Evolutionary conservation across 352 stramenopile genomes (phyloP).

Genomic region (Pythium monospermum): DNA sequence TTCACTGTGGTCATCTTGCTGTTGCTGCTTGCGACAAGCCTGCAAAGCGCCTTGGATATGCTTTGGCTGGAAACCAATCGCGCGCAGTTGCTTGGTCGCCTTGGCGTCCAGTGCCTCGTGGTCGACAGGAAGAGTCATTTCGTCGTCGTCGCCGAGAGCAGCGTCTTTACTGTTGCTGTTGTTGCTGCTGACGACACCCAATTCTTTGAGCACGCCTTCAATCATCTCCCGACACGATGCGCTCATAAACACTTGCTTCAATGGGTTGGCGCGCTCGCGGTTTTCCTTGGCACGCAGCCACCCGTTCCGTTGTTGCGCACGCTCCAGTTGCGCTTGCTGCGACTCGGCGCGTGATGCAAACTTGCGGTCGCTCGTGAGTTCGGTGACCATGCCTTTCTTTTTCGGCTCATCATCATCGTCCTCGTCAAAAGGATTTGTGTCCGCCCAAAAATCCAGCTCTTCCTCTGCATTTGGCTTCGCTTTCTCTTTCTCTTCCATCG

Average conservation of each 20-base stretch:
- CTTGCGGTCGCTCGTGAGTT: constrained; percentile 67
- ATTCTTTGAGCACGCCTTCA: constrained; percentile 65
- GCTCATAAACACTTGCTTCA: constrained; percentile 90
- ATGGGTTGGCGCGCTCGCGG: constrained; percentile 86
- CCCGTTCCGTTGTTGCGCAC: constrained; percentile 63
- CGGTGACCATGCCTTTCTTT: constrained; percentile 9
- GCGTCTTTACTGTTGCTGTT: neutral
- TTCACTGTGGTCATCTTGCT: constrained; percentile 24
- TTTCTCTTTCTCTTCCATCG: constrained; percentile 10
- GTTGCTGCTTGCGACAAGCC: constrained; percentile 16
- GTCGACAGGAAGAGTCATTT: constrained; percentile 7
- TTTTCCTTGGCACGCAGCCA: constrained; percentile 85
- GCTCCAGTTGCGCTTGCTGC: constrained; percentile 49
- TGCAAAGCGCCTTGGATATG: constrained; percentile 51
- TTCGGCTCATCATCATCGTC: constrained; percentile 15
- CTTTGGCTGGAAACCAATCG: constrained; percentile 47
- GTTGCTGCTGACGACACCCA: constrained; percentile 16
- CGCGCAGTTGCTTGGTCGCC: constrained; percentile 29
- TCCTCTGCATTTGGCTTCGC: neutral
- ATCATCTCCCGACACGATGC: constrained; percentile 82
- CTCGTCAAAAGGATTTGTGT: constrained; percentile 13
- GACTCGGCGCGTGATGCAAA: constrained; percentile 75
- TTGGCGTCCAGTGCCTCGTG: constrained; percentile 22
- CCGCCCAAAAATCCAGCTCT: constrained; percentile 42
- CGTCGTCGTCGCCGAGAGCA: constrained; percentile 3